Conservation (phyloP, 1,139 yeast genomes). For the Saccharomycopsis hybrid region DNA sequence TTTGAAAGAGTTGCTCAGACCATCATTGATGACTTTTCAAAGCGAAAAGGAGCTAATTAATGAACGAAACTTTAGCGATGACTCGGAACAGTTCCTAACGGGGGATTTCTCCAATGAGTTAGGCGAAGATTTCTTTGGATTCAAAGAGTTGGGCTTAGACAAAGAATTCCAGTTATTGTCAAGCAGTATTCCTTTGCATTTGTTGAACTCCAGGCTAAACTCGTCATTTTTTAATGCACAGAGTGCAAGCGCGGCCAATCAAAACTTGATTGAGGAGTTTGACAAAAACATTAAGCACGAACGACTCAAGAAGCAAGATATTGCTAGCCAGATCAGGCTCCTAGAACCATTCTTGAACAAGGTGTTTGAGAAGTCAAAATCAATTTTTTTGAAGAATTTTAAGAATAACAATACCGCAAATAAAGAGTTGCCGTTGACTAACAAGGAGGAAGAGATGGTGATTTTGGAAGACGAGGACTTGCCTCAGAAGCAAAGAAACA, state of each 20-base stretch:
- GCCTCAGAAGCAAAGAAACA: slow-evolving; percentile 71
- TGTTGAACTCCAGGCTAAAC: slow-evolving; percentile 72
- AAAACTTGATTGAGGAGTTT: slow-evolving; percentile 57
- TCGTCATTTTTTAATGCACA: slow-evolving; percentile 37
- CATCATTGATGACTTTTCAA: slow-evolving; percentile 43
- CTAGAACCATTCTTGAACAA: slow-evolving; percentile 52
- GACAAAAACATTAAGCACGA: slow-evolving; percentile 41
- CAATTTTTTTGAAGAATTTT: slow-evolving; percentile 38
- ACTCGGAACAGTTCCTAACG: slow-evolving; percentile 86
- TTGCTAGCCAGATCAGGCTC: slow-evolving; percentile 50
- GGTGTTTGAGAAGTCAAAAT: slow-evolving; percentile 47
- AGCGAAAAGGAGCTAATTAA: slow-evolving; percentile 48
- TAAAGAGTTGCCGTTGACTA: slow-evolving; percentile 27
- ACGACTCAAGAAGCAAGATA: slow-evolving; percentile 44
- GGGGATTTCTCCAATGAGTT: slow-evolving; percentile 92
- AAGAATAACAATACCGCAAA: slow-evolving; percentile 42
- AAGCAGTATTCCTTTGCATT: slow-evolving; percentile 81
- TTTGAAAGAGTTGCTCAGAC: slow-evolving; percentile 75
- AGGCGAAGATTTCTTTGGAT: slow-evolving; percentile 97
- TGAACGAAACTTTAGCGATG: slow-evolving; percentile 78
- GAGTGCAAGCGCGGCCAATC: slow-evolving; percentile 39
- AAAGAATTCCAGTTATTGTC: slow-evolving; percentile 86
- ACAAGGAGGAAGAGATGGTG: slow-evolving; percentile 39
- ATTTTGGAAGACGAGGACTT: slow-evolving; percentile 75
- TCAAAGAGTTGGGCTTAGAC: slow-evolving; percentile 87